A percentile compares a stretch with the other conserved stretches of the same genome.
phyloP scores from a whole-genome alignment of 2,329 filamentous ascomycete species.

The Colletotrichum sp. region DNA sequence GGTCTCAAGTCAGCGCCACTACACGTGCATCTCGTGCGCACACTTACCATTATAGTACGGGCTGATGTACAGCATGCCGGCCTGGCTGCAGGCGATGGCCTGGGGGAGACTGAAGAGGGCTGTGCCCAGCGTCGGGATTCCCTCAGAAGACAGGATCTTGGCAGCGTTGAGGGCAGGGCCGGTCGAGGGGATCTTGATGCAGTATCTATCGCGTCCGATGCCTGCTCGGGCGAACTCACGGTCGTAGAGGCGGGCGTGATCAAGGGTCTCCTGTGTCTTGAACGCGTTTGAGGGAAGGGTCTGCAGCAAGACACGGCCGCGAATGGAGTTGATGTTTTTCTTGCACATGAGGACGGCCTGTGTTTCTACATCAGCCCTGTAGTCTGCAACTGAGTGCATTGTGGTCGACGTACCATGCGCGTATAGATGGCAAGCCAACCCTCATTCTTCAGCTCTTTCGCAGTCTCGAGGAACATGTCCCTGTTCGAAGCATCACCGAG shows the following conservation, averaged over 20 bases:
- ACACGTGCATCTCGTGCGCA: neutral
- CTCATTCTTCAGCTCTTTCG: constrained; percentile 47
- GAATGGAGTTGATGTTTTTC: constrained; percentile 49
- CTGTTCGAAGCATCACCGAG: constrained; percentile 48
- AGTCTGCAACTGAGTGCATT: neutral
- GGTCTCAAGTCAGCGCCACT: neutral
- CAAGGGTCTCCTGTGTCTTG: constrained; percentile 46
- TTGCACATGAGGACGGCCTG: constrained; percentile 52
- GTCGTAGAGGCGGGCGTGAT: constrained; percentile 51
- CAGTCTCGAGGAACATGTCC: constrained; percentile 44
- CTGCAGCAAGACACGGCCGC: constrained; percentile 54
- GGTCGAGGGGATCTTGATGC: constrained; percentile 57
- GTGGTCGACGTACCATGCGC: constrained; percentile 37
- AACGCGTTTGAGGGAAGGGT: constrained; percentile 52
- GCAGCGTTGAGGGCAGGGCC: constrained; percentile 52
- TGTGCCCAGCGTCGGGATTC: constrained; percentile 53
- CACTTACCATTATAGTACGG: constrained; percentile 52
- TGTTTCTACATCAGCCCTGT: neutral
- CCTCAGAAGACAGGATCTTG: constrained; percentile 45
- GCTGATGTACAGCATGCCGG: constrained; percentile 51
- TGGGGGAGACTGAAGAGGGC: constrained; percentile 52
- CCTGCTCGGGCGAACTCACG: constrained; percentile 49
- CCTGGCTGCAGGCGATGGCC: constrained; percentile 54
- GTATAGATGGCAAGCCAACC: constrained; percentile 55
- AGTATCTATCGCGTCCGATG: constrained; percentile 50